Conservation (phyloP, 345 rosid genomes). For the Ricinus communis region DNA sequence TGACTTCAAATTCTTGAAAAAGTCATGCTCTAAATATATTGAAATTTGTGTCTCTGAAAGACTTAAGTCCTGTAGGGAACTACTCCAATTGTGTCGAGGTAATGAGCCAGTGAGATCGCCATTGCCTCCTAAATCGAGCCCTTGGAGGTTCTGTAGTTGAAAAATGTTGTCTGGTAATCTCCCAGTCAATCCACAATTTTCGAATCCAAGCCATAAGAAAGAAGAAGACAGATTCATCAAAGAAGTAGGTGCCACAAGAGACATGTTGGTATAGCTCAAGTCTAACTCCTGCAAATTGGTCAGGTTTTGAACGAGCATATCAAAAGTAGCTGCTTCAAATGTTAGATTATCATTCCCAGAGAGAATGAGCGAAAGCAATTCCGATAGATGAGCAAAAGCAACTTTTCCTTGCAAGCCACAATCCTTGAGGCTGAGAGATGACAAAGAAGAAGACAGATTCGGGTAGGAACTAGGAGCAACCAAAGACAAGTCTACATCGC, state of each 20-base stretch:
- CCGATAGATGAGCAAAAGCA: neutral
- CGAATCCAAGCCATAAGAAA: neutral
- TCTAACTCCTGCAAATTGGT: neutral
- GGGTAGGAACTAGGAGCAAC: neutral
- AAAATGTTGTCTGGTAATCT: neutral
- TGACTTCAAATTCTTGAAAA: neutral
- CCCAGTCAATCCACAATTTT: neutral
- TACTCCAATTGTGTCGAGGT: neutral
- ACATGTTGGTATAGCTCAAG: slow-evolving; percentile 12
- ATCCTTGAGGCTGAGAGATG: too few species aligned
- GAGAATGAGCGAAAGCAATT: too few species aligned
- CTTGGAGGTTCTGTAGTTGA: neutral
- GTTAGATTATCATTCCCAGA: neutral
- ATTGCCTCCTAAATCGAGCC: neutral
- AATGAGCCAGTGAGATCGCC: neutral
- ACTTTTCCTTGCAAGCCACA: slow-evolving; percentile 8
- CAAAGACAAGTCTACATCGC: neutral
- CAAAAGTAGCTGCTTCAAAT: neutral
- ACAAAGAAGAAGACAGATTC: too few species aligned
- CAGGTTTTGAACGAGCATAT: neutral
- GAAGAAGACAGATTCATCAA: slow-evolving; percentile 12
- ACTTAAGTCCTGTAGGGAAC: neutral
- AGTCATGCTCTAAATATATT: neutral
- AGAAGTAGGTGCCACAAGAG: neutral
- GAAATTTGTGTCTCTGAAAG: neutral